phyloP scores from a whole-genome alignment of 768 basidiomycete genomes.

The Lactifluus pinguis region DNA sequence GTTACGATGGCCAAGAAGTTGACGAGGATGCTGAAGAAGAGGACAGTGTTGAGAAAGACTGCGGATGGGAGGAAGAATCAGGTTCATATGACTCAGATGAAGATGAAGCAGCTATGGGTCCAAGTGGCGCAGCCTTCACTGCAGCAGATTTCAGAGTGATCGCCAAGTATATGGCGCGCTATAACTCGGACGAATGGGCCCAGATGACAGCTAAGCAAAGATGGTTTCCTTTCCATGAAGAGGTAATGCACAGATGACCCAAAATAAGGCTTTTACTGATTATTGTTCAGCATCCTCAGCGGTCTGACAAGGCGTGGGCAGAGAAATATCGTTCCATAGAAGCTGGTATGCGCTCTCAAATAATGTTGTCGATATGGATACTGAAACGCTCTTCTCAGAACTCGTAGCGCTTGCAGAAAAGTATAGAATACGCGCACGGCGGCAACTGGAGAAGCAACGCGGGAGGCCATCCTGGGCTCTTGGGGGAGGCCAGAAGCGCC shows the following conservation, averaged over 20 bases:
- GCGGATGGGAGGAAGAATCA: constrained; percentile 21
- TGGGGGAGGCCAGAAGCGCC: constrained; percentile 9
- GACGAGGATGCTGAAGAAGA: constrained; percentile 18
- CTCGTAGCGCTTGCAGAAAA: constrained; percentile 21
- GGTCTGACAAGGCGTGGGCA: not conserved
- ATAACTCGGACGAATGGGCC: constrained; percentile 35
- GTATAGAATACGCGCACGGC: constrained; percentile 20
- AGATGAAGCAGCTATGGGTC: constrained; percentile 41
- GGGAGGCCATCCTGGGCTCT: constrained; percentile 22
- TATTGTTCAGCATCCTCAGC: constrained; percentile 6
- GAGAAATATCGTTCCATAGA: constrained; percentile 11
- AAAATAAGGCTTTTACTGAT: not conserved
- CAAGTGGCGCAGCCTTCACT: constrained; percentile 39
- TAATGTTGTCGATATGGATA: not conserved
- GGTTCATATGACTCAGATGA: constrained; percentile 24
- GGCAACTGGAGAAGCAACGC: constrained; percentile 18
- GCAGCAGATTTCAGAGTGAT: constrained; percentile 55
- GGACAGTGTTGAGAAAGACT: constrained; percentile 26
- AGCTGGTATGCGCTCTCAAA: not conserved
- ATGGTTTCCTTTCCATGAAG: constrained; percentile 47
- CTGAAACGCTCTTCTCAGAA: constrained; percentile 4
- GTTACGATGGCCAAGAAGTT: not conserved
- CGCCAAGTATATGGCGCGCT: constrained; percentile 45
- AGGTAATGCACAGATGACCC: constrained; percentile 29
- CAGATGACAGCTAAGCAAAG: constrained; percentile 34